These are phyloP conservation scores for Fusarium clavum DNA, from an alignment of 2,329 filamentous ascomycete species.

Conservation along the genomic window DNA sequence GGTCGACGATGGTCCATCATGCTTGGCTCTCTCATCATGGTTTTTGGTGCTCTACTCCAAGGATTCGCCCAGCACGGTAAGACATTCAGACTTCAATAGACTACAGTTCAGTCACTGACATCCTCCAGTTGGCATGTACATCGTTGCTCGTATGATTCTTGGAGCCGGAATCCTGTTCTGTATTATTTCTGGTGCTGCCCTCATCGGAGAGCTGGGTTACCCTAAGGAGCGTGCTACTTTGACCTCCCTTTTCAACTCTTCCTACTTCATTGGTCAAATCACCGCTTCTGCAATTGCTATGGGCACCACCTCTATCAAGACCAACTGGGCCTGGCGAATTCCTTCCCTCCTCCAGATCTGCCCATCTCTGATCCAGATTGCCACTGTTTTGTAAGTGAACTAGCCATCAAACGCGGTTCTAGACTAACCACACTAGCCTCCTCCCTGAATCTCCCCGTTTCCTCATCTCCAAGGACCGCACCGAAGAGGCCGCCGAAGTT, in stretches of 20 bases:
- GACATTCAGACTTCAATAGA: rapidly evolving
- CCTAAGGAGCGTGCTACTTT: constrained; percentile 70
- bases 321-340: constrained; percentile 52
- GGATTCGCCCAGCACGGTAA: constrained; percentile 59
- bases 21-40: constrained; percentile 65
- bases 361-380: constrained; percentile 54
- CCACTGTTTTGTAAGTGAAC: constrained; percentile 53
- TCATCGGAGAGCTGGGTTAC: constrained; percentile 70
- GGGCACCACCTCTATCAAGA: constrained; percentile 53
- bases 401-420: rapidly evolving
- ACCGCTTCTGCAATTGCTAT: constrained; percentile 62
- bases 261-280: constrained; percentile 67
- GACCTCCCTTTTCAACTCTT: constrained; percentile 53
- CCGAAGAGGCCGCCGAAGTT: constrained; percentile 49
- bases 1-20: constrained; percentile 64
- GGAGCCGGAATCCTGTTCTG: constrained; percentile 71
- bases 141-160: constrained; percentile 68
- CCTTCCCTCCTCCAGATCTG: constrained; percentile 59
- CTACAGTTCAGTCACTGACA: neutral
- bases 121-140: constrained; percentile 65
- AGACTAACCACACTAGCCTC: constrained; percentile 7
- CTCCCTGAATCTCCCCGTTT: constrained; percentile 51
- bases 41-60: constrained; percentile 66
- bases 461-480: constrained; percentile 48
- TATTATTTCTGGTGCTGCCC: constrained; percentile 67